Percentiles rank a stretch among this genome's conserved stretches.
Conservation (phyloP, 2,329 filamentous ascomycete species). For the Aspergillus brunneoviolaceus region DNA sequence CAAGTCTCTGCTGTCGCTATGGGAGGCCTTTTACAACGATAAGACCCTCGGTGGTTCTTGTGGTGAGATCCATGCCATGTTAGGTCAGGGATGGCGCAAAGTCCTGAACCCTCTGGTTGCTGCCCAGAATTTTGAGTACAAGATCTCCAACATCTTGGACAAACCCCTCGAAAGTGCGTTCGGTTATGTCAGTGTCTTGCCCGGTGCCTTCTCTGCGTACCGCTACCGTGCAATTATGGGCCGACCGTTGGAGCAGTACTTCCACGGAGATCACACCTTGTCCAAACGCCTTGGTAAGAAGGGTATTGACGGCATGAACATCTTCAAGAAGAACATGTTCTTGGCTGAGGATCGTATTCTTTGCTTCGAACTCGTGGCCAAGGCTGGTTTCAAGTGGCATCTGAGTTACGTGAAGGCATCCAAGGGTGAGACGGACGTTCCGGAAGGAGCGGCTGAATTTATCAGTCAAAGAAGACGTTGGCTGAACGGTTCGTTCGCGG, state of each 20-base stretch:
- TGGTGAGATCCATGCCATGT: constrained; percentile 98
- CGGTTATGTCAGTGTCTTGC: constrained; percentile 95
- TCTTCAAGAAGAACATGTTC: constrained; percentile 99
- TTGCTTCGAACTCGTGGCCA: constrained; percentile 97
- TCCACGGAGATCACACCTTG: constrained; percentile 97
- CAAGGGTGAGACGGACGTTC: constrained; percentile 98
- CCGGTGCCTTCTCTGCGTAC: constrained; percentile 98
- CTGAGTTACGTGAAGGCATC: constrained; percentile 97
- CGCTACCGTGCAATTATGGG: constrained; percentile 98
- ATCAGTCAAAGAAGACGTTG: constrained; percentile 97
- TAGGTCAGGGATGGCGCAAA: constrained; percentile 87
- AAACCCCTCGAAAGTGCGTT: constrained; percentile 97
- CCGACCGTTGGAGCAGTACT: constrained; percentile 94
- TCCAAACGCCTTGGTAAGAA: constrained; percentile 96
- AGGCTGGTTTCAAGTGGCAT: constrained; percentile 99
- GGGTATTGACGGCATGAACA: constrained; percentile 99
- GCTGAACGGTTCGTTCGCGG: constrained; percentile 98
- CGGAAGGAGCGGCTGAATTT: constrained; percentile 93
- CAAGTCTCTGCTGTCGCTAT: constrained; percentile 86
- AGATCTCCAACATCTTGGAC: constrained; percentile 98
- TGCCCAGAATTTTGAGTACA: constrained; percentile 99
- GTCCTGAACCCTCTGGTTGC: constrained; percentile 93
- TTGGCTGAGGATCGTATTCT: constrained; percentile 99
- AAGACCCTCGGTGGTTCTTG: constrained; percentile 97
- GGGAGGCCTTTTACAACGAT: constrained; percentile 99